Conservation (phyloP, 176 grass and related monocot genomes). For the barley (Hordeum vulgare) region MorexV3_pseudomolecules_assembly NC_058522.1:314381993-314382492, state of each 20-base stretch:
- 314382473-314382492: constrained; percentile 77
- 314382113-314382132: constrained; percentile 74
- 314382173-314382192: constrained; percentile 70
- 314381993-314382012: constrained; percentile 59
- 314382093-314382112: constrained; percentile 85
- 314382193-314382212: constrained; percentile 63
- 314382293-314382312: constrained; percentile 72
- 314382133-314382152: constrained; percentile 43
- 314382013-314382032: constrained; percentile 66
- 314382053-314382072: constrained; percentile 52
- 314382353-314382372: constrained; percentile 71
- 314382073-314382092: constrained; percentile 52
- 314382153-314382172: constrained; percentile 57
- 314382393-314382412: constrained; percentile 67
- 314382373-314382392: constrained; percentile 66
- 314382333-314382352: constrained; percentile 79
- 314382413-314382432: constrained; percentile 93
- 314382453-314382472: constrained; percentile 62
- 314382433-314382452: constrained; percentile 92
- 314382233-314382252: constrained; percentile 73
- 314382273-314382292: constrained; percentile 76
- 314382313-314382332: constrained; percentile 77
- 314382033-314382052: constrained; percentile 67
- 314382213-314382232: constrained; percentile 92
- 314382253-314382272: constrained; percentile 57